Base-by-base conservation (phyloP, 2,329 filamentous ascomycete genomes). In the Penicillium sumatraense region DNA sequence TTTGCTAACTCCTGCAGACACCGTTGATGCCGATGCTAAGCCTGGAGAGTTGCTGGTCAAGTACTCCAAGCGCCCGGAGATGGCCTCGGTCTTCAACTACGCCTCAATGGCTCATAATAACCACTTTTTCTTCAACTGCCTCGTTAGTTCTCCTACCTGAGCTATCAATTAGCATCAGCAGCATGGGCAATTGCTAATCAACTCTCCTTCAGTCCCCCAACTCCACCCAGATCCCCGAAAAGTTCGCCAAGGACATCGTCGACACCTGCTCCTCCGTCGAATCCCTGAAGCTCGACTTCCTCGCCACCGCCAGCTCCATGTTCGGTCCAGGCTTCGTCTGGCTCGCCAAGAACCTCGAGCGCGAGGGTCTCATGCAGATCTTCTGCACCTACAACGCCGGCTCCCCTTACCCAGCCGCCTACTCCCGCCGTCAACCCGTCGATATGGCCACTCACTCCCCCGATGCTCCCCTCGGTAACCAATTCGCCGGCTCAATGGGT, bases 301-400 rank as follows among this genome's bases (percentile, higher is more conserved):
- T 95, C 69, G 80, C 87, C 61, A 96, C 89, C 36, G 93, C 93
- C 55, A 82, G 86, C 63, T 84, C 87, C 78, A 97, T 98, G 92
- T 98, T 99, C 79, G 95, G 93, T 51, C 93, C 93, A 0, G 95
- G 95, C 62, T 98, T 96, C 78, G 89, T 98, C 71, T 99, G 95
- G 95, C 87, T 99, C 58, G 90, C 97, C 68, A 85, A 86, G 75
- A 71, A 72, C 62, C 68, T 73, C 18, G 76, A 77, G 50, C 71
- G 73, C 53, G 70, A 80, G 21, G 75, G 79, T 27, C 82, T 76
- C 50, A 74, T 80, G 67, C 86, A 87, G 68, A 84, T 99, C 69
- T 82, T 99, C 55, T 83, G 86, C 66, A 99, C 95, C 54, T 99
- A 98, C 80, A 86, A 93, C 57, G 93, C 93, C 54, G 95, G 95